These are phyloP conservation scores for Paraconiothyrium brasiliense DNA, from an alignment of 2,329 filamentous ascomycete genomes.

Conservation along the genomic window DNA sequence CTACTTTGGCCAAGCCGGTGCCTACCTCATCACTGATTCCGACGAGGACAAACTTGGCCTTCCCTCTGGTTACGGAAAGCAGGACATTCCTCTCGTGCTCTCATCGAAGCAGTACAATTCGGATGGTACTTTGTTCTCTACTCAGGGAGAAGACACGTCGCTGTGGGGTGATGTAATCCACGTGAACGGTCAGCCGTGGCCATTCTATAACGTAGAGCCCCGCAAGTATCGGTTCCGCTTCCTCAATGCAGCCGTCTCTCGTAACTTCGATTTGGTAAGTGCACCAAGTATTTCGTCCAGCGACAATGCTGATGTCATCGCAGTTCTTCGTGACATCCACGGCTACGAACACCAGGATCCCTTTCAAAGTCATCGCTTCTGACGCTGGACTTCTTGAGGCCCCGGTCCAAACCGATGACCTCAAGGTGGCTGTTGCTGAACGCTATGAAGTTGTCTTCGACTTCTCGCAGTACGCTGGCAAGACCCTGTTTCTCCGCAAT, in stretches of 20 bases:
- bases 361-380: slow-evolving; percentile 64
- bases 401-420: slow-evolving; percentile 54
- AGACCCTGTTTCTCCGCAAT: slow-evolving; percentile 59
- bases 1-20: slow-evolving; percentile 64
- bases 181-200: slow-evolving; percentile 68
- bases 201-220: slow-evolving; percentile 64
- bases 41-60: slow-evolving; percentile 61
- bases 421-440: slow-evolving; percentile 64
- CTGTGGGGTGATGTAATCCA: slow-evolving; percentile 66
- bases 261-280: slow-evolving; percentile 54
- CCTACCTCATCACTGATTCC: slow-evolving; percentile 64
- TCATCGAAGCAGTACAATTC: slow-evolving; percentile 62
- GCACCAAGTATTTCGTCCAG: too few species aligned
- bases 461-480: slow-evolving; percentile 60
- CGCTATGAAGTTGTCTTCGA: slow-evolving; percentile 67
- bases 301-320: not conserved
- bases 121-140: slow-evolving; percentile 60
- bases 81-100: slow-evolving; percentile 64
- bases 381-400: slow-evolving; percentile 54
- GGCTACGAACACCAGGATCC: slow-evolving; percentile 48
- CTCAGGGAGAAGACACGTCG: slow-evolving; percentile 53
- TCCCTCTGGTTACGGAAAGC: slow-evolving; percentile 56
- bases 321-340: slow-evolving; percentile 53
- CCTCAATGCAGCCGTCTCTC: slow-evolving; percentile 53
- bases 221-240: slow-evolving; percentile 68